A percentile compares a stretch with the other conserved stretches of the same genome.
phyloP scores from a whole-genome alignment of 176 grass and related monocot genomes.

The Alloteropsis semialata region DNA sequence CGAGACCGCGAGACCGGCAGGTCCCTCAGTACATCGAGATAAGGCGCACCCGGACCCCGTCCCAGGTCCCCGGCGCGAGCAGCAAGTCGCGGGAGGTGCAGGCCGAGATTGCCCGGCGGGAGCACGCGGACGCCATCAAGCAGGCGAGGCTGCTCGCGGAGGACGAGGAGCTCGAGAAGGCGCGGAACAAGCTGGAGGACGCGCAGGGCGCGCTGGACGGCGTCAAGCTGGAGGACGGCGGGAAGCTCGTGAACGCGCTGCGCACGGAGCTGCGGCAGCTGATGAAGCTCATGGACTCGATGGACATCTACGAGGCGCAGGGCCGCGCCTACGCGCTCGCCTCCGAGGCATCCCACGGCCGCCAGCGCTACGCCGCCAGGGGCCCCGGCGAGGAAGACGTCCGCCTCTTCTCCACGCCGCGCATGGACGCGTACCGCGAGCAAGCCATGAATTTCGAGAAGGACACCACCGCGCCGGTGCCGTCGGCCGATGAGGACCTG shows the following conservation, averaged over 20 bases:
- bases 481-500: not conserved
- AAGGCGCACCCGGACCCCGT: too few relatives aligned
- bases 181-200: not conserved
- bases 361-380: too few relatives aligned
- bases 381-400: too few relatives aligned
- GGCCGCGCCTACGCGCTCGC: too few relatives aligned
- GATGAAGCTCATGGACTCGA: not conserved
- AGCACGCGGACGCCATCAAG: not conserved
- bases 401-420: too few relatives aligned
- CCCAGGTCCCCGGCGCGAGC: not conserved
- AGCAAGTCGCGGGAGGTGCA: not conserved
- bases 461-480: not conserved
- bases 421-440: too few relatives aligned
- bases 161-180: not conserved
- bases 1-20: not conserved
- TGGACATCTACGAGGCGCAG: too few relatives aligned
- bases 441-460: too few relatives aligned
- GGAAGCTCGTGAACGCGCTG: not conserved
- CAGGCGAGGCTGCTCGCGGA: not conserved
- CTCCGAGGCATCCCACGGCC: too few relatives aligned
- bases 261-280: constrained; percentile 12
- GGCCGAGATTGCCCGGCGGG: not conserved
- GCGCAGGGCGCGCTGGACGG: constrained; percentile 31
- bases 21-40: too few relatives aligned
- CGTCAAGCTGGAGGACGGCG: not conserved